Percentiles rank a stretch among this genome's conserved stretches.
Conservation (phyloP, 2,329 filamentous ascomycete species). For the Tolypocladium sp. region DNA sequence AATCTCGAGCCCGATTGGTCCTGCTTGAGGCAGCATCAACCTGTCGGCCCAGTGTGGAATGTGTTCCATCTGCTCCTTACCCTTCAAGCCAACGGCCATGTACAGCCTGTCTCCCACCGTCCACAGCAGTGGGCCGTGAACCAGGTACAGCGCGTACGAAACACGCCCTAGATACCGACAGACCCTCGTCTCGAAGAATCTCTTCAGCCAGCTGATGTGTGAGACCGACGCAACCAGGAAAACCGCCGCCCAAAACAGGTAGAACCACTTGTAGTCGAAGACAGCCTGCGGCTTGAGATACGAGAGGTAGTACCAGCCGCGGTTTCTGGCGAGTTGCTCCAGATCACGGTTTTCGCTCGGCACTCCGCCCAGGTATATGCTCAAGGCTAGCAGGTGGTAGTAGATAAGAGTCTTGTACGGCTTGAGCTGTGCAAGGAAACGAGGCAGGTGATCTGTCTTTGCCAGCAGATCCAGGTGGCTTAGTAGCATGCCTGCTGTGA, state of each 20-base stretch:
- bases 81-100: conserved; percentile 46
- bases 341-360: conserved; percentile 43
- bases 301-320: conserved; percentile 53
- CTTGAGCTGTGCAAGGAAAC: conserved; percentile 33
- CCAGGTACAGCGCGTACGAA: conserved; percentile 54
- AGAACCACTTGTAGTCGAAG: conserved; percentile 61
- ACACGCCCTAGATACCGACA: conserved; percentile 55
- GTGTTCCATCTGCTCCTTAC: conserved; percentile 35
- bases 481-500: conserved; percentile 51
- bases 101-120: conserved; percentile 55
- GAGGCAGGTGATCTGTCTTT: conserved; percentile 38
- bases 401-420: conserved; percentile 41
- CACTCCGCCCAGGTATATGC: conserved; percentile 51
- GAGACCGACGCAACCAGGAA: conserved; percentile 47
- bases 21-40: conserved; percentile 42
- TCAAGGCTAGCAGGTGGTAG: conserved; percentile 40
- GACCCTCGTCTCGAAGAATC: conserved; percentile 48
- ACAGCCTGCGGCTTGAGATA: conserved; percentile 56
- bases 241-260: conserved; percentile 50
- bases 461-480: conserved; percentile 52
- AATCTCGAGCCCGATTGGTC: conserved; percentile 52
- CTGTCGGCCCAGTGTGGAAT: conserved; percentile 48
- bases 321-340: conserved; percentile 38
- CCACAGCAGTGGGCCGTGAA: conserved; percentile 54
- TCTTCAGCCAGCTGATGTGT: conserved; percentile 47